These are phyloP conservation scores for Bertia moriformis DNA, from an alignment of 2,329 filamentous ascomycete species.

Conservation along the genomic window DNA sequence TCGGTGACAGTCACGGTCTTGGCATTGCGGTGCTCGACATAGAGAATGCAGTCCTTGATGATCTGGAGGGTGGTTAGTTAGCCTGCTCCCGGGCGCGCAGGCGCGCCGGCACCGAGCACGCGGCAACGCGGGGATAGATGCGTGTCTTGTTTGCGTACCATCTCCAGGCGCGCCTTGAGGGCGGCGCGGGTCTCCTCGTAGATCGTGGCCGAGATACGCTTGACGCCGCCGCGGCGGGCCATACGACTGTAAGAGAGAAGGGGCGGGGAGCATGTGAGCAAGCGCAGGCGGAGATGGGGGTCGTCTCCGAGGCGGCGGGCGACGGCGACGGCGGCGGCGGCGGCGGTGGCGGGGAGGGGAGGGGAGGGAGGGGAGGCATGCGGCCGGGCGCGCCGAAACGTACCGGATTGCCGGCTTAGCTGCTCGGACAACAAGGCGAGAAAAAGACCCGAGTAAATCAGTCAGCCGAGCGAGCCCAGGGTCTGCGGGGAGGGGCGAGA, in stretches of 20 bases:
- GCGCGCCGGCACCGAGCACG: neutral
- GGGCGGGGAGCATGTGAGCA: slow-evolving; percentile 4
- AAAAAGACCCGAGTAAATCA: too few species aligned
- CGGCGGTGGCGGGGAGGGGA: slow-evolving; percentile 1
- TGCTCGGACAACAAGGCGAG: too few species aligned
- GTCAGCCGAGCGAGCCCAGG: too few species aligned
- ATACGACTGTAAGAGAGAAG: slow-evolving; percentile 35
- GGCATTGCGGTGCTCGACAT: slow-evolving; percentile 33
- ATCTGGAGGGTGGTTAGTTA: slow-evolving; percentile 27
- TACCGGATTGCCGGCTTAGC: slow-evolving; percentile 41
- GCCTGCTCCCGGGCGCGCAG: neutral
- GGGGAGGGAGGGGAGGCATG: neutral
- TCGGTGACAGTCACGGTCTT: slow-evolving; percentile 53
- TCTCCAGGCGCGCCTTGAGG: slow-evolving; percentile 30
- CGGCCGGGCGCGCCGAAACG: slow-evolving; percentile 4
- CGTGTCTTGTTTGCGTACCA: slow-evolving; percentile 21
- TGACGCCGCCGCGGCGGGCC: slow-evolving; percentile 63
- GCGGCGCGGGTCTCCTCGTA: slow-evolving; percentile 45
- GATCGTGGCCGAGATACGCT: slow-evolving; percentile 50
- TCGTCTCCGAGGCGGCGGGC: neutral
- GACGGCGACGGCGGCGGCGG: slow-evolving; percentile 5
- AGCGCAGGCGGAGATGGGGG: neutral
- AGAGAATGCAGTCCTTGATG: slow-evolving; percentile 29
- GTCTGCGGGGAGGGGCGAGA: too few species aligned
- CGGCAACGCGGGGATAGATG: neutral